A percentile compares a stretch with the other conserved stretches of the same genome.
Evolutionary conservation across 1,284 basidiomycete species (phyloP).

Genomic region (Ustilago tritici): DNA sequence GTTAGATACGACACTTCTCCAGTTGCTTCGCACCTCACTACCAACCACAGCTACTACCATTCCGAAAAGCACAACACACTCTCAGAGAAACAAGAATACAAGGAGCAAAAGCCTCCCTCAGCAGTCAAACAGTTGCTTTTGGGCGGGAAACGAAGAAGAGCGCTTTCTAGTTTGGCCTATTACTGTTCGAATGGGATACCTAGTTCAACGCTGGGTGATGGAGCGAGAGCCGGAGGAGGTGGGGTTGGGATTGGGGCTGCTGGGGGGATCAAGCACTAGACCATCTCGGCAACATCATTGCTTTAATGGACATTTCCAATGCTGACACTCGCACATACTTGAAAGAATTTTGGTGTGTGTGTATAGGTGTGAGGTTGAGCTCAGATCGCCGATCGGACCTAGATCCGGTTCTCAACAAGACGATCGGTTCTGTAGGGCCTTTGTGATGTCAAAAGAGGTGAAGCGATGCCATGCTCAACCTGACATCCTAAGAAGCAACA

Average conservation of each 20-base stretch:
- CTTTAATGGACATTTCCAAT: not conserved
- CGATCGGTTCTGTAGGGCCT: too few relatives aligned
- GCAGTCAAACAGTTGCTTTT: not conserved
- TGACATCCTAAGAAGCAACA: too few relatives aligned
- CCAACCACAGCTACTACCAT: not conserved
- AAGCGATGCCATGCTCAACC: too few relatives aligned
- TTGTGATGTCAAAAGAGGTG: too few relatives aligned
- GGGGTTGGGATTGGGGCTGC: not conserved
- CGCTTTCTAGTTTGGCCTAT: conserved; percentile 10
- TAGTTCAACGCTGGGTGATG: not conserved
- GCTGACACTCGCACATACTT: too few relatives aligned
- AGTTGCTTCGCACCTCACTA: too few relatives aligned
- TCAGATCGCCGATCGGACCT: too few relatives aligned
- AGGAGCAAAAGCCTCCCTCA: not conserved
- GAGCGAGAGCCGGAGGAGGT: not conserved
- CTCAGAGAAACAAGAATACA: not conserved
- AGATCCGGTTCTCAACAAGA: too few relatives aligned
- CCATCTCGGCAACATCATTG: too few relatives aligned
- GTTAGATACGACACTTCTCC: not conserved
- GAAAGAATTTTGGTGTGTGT: too few relatives aligned
- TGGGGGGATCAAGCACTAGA: not conserved
- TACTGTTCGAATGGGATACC: conserved; percentile 10
- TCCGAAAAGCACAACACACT: not conserved
- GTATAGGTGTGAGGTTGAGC: too few relatives aligned
- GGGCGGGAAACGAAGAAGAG: conserved; percentile 6